Base-by-base conservation (phyloP, 441 rosid species). In the Biscutella laevigata region DNA sequence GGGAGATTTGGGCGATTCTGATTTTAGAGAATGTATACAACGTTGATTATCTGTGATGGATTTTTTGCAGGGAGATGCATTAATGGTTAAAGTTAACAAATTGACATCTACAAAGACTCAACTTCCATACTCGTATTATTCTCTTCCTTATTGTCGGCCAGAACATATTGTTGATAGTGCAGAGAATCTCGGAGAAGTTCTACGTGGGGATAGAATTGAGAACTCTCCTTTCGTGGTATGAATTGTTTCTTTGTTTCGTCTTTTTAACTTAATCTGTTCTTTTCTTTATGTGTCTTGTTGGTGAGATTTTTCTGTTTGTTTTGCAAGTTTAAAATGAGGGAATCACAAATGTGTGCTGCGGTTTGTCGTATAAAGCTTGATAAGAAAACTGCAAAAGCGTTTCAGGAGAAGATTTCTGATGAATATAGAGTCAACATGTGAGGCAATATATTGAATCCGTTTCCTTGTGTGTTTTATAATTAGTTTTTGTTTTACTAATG, bases 171-270 rank as follows among this genome's bases (percentile, higher is more conserved):
- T 87, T 64, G 95, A 91, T 64, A 91, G 81, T 53, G 84, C 88
- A 4, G 98, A 90, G 73, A 90, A 90, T 77, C 95, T 87, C 2
- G 96, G 98, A 26, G 98, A 87, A 74, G 96, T 90, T 58, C 95
- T 84, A 44, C 86, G 92, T 34, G 98, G 96, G 52, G 98, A 88
- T 71, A 88, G 95, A 19, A 88, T 88, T 29, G 98, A 91, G 56
- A 91, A 87, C 71, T 87, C 98, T 62, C 96, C 90, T 30, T 85
- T 77, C 67, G 83, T 77, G 74, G 96, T 85, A 62, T 61, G 72
- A n/a, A n/a, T n/a, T n/a, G n/a, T n/a, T n/a, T 67, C 56, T 3
- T 53, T 22, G 12, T 7, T 29, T 13, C 2, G 24, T 9, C 15
- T 28, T 6, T n/a, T n/a, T n/a, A n/a, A n/a, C n/a, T n/a, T n/a